Evolutionary conservation across 768 basidiomycete genomes (phyloP).

Genomic region (Kwoniella heveanensis): DNA sequence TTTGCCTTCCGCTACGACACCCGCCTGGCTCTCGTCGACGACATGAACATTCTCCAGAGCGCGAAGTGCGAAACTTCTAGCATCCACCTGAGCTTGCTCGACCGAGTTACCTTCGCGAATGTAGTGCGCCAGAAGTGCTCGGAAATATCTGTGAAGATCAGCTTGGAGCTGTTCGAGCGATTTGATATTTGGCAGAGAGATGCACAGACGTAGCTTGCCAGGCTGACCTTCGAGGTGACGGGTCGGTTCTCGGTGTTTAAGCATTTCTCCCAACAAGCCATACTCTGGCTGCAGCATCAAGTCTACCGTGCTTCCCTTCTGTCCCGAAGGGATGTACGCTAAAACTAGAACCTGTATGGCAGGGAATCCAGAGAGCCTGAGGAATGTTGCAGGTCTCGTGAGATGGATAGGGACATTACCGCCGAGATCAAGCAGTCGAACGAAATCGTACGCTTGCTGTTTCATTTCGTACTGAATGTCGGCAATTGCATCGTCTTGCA

Average conservation of each 20-base stretch:
- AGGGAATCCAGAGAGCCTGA: conserved; percentile 8
- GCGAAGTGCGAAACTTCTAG: background rate
- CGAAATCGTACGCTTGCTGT: conserved; percentile 9
- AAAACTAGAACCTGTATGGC: conserved; percentile 12
- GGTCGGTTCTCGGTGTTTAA: background rate
- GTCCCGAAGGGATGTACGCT: conserved; percentile 11
- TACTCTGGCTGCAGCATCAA: conserved; percentile 4
- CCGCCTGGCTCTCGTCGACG: conserved; percentile 13
- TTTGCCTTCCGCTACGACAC: conserved; percentile 1
- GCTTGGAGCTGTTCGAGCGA: conserved; percentile 2
- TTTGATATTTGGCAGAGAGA: background rate
- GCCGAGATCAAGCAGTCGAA: conserved; percentile 16
- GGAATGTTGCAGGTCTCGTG: background rate
- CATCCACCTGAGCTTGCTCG: background rate
- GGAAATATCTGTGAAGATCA: conserved; percentile 7
- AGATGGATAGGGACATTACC: conserved; percentile 15
- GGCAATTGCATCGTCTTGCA: conserved; percentile 1
- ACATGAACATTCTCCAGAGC: conserved; percentile 11
- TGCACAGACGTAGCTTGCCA: conserved; percentile 9
- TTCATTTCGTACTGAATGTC: background rate
- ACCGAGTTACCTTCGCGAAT: background rate
- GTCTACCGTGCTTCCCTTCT: conserved; percentile 9
- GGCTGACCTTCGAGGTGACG: background rate
- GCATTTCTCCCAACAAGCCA: conserved; percentile 3
- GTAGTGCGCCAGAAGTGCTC: background rate